These are phyloP conservation scores for Exophiala sideris DNA, from an alignment of 2,329 filamentous ascomycete species.

Conservation along the genomic window DNA sequence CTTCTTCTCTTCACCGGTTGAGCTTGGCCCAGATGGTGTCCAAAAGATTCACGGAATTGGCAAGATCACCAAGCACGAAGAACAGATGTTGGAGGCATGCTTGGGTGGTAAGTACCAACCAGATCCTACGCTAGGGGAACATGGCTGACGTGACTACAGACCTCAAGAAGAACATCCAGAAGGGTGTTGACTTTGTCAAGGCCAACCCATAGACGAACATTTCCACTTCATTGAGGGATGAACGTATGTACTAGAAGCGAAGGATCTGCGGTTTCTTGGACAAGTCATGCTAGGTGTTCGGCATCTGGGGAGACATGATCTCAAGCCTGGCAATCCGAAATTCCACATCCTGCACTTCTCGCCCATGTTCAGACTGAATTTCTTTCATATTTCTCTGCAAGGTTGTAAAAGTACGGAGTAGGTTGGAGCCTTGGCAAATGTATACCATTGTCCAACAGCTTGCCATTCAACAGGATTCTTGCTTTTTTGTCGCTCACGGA, in stretches of 20 bases:
- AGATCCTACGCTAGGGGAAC: background rate
- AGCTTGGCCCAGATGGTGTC: slow-evolving; percentile 94
- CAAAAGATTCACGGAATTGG: slow-evolving; percentile 89
- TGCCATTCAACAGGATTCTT: background rate
- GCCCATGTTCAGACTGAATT: too few relatives aligned
- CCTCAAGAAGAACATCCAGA: slow-evolving; percentile 76
- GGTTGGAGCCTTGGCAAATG: background rate
- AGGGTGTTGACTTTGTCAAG: slow-evolving; percentile 71
- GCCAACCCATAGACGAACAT: slow-evolving; percentile 47
- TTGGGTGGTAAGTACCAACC: slow-evolving; percentile 51
- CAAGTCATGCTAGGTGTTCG: background rate
- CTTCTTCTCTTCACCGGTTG: slow-evolving; percentile 93
- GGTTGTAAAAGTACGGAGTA: background rate
- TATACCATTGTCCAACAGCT: background rate
- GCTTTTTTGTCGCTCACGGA: slow-evolving; percentile 3
- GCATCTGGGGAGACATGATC: slow-evolving; percentile 7
- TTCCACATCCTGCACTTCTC: background rate
- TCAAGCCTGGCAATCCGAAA: slow-evolving; percentile 3
- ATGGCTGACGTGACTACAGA: slow-evolving; percentile 27
- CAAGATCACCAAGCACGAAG: slow-evolving; percentile 77
- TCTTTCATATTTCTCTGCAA: background rate
- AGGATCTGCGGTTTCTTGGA: background rate
- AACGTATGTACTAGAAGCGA: slow-evolving; percentile 19
- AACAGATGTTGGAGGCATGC: slow-evolving; percentile 83
- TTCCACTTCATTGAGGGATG: background rate